Evolutionary conservation across 1,139 yeast species (phyloP), one percentile per base, ranked within the genome.

Genomic region (Hemisphaericaspora lyxosophila): DNA sequence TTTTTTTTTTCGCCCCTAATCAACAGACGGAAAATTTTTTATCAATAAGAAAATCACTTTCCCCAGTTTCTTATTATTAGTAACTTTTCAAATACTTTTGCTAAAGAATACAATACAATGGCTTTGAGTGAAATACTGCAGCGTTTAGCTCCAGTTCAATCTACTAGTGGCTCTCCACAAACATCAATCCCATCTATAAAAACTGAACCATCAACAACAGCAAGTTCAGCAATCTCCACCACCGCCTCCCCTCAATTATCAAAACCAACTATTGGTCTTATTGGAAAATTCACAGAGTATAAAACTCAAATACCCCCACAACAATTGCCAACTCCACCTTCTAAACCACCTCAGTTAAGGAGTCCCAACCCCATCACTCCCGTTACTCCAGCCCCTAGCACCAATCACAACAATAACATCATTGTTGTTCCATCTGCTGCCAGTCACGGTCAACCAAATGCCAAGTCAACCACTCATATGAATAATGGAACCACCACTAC

Each of bases 401-500:
- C 32, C 31, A 35, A 17, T 34, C 7, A 4, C 11, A 20, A 20
- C 23, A n/a, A n/a, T n/a, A 20, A 34, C n/a, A 15, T 9, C 25
- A 27, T 17, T 17, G 11, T 36, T 24, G 29, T 26, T 12, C n/a
- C 42, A 6, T 25, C 43, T 11, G 35, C 28, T 26, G 32, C 8
- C 37, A 49, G 49, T 32, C 70, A 73, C 7, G 60, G 60, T 7
- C 74, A 69, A 42, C 76, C 77, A 14, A 75, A 74, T 54, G 79
- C 77, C 1, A 75, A 72, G 50, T 63, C 76, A 4, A 70, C 72
- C 8, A 62, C 73, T 34, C 71, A 64, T 31, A 61, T 67, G 35
- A 65, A 59, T 44, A 69, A 67, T 44, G 75, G 75, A 24, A 65
- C 73, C 37, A 66, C 75, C 31, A 67, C 75, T 33, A 58, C 75